Evolutionary conservation across 2,329 filamentous ascomycete genomes (phyloP), one percentile per base, ranked within the genome.

Genomic region (Neofusicoccum ribis): DNA sequence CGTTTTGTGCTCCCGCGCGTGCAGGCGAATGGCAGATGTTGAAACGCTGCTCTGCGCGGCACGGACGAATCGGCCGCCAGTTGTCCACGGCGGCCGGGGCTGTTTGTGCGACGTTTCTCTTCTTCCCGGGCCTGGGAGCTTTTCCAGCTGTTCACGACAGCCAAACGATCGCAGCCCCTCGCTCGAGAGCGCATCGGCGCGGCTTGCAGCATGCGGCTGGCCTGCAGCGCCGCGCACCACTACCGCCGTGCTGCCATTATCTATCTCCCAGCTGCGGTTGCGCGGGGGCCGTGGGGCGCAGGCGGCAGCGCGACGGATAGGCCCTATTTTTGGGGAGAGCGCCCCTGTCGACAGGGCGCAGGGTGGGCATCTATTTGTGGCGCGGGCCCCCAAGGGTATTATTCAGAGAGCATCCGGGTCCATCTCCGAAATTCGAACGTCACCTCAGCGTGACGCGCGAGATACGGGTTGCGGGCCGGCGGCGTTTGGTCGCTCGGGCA

Each of bases 161-260:
- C 54, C 54, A 59, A 39, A 44, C 39, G 54, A 59, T 59, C 23
- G 54, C 54, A 44, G 39, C 54, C 34, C 39, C 39, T 58, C 54
- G 54, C 46, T 59, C 39, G 54, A 15, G 31, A 56, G 20, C 39
- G 52, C 52, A 56, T 43, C 52, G 36, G 52, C 11, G 52, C 17
- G 52, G 54, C 54, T 44, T 44, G 54, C 54, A 46, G 54, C 54
- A 59, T 56, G 52, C 52, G 52, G 52, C 12, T 43, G 52, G 52
- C 52, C 17, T 37, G 23, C 49, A 37, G 46, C 12, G 23, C 23
- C 14, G 12, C 17, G 8, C 36, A 43, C 3, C 50, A 41, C 20
- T 15, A n/a, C n/a, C n/a, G 20, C 34, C 11, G 34, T 12, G 11
- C n/a, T 4, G n/a, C 12, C 20, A 27, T 27, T 56, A 27, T 56